These are phyloP conservation scores for Geotrichum phurueaensis DNA, from an alignment of 1,139 yeast genomes.

Conservation along the genomic window DNA sequence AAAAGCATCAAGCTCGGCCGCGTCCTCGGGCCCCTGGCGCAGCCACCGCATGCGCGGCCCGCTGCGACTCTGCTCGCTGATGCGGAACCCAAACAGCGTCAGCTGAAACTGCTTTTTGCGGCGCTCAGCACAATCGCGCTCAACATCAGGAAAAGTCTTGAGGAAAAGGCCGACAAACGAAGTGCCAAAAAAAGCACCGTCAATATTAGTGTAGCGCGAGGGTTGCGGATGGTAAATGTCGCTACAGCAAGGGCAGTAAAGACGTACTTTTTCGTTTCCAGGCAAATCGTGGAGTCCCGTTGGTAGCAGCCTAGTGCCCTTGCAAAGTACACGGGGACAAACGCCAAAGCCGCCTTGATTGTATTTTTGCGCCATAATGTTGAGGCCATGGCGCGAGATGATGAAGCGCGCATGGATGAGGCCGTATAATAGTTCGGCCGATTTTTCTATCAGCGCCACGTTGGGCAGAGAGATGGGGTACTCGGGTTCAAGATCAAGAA, in stretches of 20 bases:
- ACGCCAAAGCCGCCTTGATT: conserved; percentile 85
- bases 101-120: conserved; percentile 57
- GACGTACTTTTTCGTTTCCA: conserved; percentile 84
- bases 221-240: conserved; percentile 85
- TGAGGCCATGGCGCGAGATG: conserved; percentile 81
- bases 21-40: conserved; percentile 57
- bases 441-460: conserved; percentile 72
- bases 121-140: conserved; percentile 44
- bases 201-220: conserved; percentile 77
- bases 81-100: conserved; percentile 80
- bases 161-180: conserved; percentile 89
- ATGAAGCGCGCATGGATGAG: conserved; percentile 90
- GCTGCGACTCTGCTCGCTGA: conserved; percentile 65
- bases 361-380: conserved; percentile 93
- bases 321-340: conserved; percentile 87
- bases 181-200: conserved; percentile 96
- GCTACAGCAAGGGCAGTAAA: conserved; percentile 91
- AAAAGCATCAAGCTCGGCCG: conserved; percentile 14
- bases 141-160: conserved; percentile 83
- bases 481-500: conserved; percentile 81
- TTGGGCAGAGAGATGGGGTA: conserved; percentile 54
- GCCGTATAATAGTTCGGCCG: conserved; percentile 89
- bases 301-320: conserved; percentile 88
- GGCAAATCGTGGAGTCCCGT: conserved; percentile 88
- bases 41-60: conserved; percentile 98